Percentiles rank a stretch among this genome's conserved stretches.
Evolutionary conservation across 2,329 filamentous ascomycete species (phyloP).

Genomic region (Gaeumannomyces tritici): DNA sequence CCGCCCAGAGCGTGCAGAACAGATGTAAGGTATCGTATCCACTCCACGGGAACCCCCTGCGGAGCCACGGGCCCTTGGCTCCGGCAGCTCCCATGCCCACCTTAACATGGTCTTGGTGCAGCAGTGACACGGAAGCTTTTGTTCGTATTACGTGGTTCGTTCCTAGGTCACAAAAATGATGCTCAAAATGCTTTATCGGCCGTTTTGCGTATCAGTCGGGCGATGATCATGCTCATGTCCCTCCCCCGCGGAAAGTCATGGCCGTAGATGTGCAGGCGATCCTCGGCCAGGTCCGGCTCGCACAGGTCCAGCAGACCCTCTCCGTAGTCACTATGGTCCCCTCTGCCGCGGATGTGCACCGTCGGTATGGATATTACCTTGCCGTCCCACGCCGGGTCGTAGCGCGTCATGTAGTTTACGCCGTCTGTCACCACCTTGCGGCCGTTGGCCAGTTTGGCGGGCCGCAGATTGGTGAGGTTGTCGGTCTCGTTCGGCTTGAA

Average conservation of each 20-base stretch:
- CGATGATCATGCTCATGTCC: conserved; percentile 8
- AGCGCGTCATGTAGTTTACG: conserved; percentile 7
- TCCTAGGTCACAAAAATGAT: no score
- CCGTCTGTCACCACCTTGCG: conserved; percentile 4
- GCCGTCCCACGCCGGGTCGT: conserved; percentile 7
- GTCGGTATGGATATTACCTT: conserved; percentile 6
- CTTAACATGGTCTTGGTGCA: no score
- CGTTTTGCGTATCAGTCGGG: conserved; percentile 6
- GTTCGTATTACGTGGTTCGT: no score
- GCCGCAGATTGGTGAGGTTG: conserved; percentile 3
- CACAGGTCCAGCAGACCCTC: conserved; percentile 6
- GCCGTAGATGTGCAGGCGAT: conserved; percentile 7
- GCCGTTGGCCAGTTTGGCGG: conserved; percentile 7
- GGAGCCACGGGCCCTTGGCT: no score
- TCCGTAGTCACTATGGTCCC: conserved; percentile 7
- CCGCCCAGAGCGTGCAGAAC: no score
- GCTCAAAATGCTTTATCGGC: conserved; percentile 5
- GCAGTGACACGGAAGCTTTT: no score
- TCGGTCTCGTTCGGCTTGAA: conserved; percentile 8
- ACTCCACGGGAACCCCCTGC: no score
- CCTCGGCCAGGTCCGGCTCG: conserved; percentile 5
- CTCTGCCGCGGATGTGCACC: conserved; percentile 7
- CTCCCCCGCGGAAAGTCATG: conserved; percentile 8
- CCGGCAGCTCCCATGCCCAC: no score
- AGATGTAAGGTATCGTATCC: no score